phyloP scores from a whole-genome alignment of 208 protist species.

The Trichomonas vaginalis region DNA sequence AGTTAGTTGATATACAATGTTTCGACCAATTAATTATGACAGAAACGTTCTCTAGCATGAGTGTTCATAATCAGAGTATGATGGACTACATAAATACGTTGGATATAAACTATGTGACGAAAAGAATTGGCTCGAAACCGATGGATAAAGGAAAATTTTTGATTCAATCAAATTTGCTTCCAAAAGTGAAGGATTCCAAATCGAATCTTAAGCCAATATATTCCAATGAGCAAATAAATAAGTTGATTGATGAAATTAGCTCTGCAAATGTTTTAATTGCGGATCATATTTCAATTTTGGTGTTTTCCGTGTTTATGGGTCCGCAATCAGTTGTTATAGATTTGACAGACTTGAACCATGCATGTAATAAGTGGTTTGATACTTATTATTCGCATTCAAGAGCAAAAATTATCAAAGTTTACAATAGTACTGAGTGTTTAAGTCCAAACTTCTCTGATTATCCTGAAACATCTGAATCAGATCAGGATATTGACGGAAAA shows the following conservation, averaged over 20 bases:
- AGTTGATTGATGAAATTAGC: not conserved
- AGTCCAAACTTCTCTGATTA: not conserved
- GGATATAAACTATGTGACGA: not conserved
- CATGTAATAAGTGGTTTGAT: not conserved
- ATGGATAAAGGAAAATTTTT: not conserved
- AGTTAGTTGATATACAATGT: not conserved
- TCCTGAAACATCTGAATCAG: not conserved
- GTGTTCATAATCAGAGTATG: not conserved
- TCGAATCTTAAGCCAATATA: not conserved
- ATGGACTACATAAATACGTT: not conserved
- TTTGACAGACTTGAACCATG: not conserved
- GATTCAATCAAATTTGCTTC: not conserved
- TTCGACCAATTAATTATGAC: not conserved
- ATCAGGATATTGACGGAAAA: not conserved
- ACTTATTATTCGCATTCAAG: not conserved
- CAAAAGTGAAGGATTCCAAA: not conserved
- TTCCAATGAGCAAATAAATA: not conserved
- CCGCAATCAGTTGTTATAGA: not conserved
- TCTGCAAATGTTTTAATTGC: not conserved
- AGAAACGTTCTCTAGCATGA: not conserved
- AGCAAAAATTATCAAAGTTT: not conserved
- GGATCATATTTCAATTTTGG: not conserved
- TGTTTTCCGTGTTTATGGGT: not conserved
- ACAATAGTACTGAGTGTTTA: not conserved
- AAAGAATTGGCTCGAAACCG: not conserved